These are phyloP conservation scores for Phylloporus arenicola DNA, from an alignment of 768 basidiomycete genomes.

Conservation along the genomic window DNA sequence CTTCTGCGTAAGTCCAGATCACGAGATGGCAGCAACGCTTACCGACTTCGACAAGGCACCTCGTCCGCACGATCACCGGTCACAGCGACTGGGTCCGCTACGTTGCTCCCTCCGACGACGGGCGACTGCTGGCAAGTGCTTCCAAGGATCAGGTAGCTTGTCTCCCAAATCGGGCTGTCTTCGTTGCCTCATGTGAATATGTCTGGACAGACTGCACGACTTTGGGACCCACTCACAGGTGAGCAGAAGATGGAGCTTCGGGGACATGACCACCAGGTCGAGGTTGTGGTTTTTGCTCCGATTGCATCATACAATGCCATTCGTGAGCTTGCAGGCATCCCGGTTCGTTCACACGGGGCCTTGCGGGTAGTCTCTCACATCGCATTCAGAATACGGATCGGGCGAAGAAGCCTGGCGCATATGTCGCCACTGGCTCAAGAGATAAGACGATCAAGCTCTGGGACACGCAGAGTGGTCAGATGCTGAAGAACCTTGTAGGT, in stretches of 20 bases:
- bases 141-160: constrained; percentile 79
- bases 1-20: constrained; percentile 60
- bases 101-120: constrained; percentile 63
- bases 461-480: constrained; percentile 80
- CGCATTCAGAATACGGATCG: constrained; percentile 44
- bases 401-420: constrained; percentile 48
- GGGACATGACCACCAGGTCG: constrained; percentile 85
- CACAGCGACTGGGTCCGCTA: constrained; percentile 85
- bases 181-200: background rate
- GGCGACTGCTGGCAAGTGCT: constrained; percentile 68
- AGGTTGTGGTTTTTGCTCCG: constrained; percentile 78
- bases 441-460: constrained; percentile 92
- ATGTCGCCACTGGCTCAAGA: constrained; percentile 76
- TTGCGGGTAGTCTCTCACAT: constrained; percentile 2
- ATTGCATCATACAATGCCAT: constrained; percentile 68
- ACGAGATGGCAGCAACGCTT: constrained; percentile 5
- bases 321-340: constrained; percentile 67
- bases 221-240: constrained; percentile 70
- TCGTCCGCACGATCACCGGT: constrained; percentile 67
- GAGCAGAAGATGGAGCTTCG: constrained; percentile 78
- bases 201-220: constrained; percentile 56
- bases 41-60: constrained; percentile 44
- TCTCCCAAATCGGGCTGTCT: background rate
- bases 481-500: constrained; percentile 66
- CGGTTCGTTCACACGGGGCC: constrained; percentile 39